Conservation (phyloP, 352 stramenopile species). For the Blastocystis sp. region DNA sequence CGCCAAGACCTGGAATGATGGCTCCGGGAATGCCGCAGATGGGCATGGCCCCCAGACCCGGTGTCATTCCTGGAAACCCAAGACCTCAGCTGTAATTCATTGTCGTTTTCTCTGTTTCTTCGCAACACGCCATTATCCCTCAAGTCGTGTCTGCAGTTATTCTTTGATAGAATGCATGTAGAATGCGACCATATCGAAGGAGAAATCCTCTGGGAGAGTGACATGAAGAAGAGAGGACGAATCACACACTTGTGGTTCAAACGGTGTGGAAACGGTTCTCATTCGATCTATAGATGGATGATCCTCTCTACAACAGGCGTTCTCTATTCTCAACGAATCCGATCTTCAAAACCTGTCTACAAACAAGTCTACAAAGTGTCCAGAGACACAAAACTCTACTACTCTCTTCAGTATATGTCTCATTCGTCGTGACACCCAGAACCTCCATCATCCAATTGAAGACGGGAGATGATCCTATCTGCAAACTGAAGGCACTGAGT, state of each 20-base stretch:
- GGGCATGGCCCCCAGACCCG: constrained; percentile 69
- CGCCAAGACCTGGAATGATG: constrained; percentile 66
- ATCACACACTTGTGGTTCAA: constrained; percentile 37
- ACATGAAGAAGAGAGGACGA: constrained; percentile 17
- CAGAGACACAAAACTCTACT: constrained; percentile 9
- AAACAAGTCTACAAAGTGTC: constrained; percentile 1
- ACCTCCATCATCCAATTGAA: constrained; percentile 19
- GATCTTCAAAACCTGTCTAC: background rate
- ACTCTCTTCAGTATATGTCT: background rate
- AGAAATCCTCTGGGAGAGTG: constrained; percentile 15
- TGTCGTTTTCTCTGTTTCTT: constrained; percentile 56
- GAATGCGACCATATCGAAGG: constrained; percentile 32
- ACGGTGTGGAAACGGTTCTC: background rate
- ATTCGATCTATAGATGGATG: background rate
- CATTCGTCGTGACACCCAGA: background rate
- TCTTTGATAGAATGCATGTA: constrained; percentile 20
- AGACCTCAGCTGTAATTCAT: constrained; percentile 16
- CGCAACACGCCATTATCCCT: constrained; percentile 53
- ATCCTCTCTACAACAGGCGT: background rate
- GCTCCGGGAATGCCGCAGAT: constrained; percentile 64
- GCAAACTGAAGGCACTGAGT: constrained; percentile 2
- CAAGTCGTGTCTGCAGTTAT: constrained; percentile 32
- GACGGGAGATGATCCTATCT: background rate
- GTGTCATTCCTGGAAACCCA: constrained; percentile 66
- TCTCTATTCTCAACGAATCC: constrained; percentile 2